Evolutionary conservation across 225 moss, liverwort and hornwort species (phyloP).

Genomic region (Sphagnum contortum): DNA sequence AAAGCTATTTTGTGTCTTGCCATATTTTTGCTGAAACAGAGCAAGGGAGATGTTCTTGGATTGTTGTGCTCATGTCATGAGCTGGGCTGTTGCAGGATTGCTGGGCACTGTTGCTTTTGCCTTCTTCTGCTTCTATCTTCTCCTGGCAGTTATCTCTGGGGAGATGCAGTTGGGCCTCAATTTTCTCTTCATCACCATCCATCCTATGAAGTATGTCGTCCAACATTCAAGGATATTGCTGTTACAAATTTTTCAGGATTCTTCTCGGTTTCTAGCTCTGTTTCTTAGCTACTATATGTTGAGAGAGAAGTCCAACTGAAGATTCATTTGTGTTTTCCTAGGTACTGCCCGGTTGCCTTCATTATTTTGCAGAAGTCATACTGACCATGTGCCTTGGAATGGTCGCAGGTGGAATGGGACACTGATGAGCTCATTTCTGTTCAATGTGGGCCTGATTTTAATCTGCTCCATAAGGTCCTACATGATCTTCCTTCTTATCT

Average conservation of each 20-base stretch:
- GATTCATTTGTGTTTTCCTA: not conserved
- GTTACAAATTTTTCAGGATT: no score
- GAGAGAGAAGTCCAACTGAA: no score
- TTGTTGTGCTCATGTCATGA: no score
- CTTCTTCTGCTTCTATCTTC: conserved; percentile 64
- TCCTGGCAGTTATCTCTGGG: conserved; percentile 67
- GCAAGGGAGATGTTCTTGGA: no score
- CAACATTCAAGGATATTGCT: no score
- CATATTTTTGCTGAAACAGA: no score
- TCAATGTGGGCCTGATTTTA: conserved; percentile 71
- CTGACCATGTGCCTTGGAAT: not conserved
- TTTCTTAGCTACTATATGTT: no score
- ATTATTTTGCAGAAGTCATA: not conserved
- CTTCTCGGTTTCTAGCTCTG: no score
- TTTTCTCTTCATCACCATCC: conserved; percentile 52
- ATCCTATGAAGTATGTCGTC: conserved; percentile 66
- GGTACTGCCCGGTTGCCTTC: no score
- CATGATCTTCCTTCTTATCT: not conserved
- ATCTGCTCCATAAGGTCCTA: conserved; percentile 61
- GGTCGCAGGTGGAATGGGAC: conserved; percentile 51
- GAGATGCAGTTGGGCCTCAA: conserved; percentile 69
- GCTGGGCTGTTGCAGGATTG: conserved; percentile 33
- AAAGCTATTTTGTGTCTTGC: no score
- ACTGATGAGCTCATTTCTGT: conserved; percentile 71
- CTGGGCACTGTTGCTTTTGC: conserved; percentile 64